phyloP scores from a whole-genome alignment of 208 protist species.

The Leishmania braziliensis region DNA sequence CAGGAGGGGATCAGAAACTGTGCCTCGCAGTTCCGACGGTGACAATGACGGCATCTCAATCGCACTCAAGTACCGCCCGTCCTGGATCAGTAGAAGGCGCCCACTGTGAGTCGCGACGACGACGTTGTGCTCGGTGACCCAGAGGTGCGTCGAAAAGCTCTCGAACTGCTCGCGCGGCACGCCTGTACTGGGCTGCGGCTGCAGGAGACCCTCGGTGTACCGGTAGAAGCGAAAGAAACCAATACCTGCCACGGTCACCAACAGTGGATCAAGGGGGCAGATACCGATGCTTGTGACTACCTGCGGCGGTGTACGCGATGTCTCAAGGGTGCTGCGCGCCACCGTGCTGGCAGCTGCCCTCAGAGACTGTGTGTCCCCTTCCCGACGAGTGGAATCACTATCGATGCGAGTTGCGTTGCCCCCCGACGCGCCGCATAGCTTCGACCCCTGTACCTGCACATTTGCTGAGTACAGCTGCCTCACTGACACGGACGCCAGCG shows the following conservation, averaged over 20 bases:
- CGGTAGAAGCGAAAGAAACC: slow-evolving; percentile 93
- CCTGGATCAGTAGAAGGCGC: slow-evolving; percentile 85
- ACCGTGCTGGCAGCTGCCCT: not conserved
- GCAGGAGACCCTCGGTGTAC: slow-evolving; percentile 88
- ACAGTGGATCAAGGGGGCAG: slow-evolving; percentile 86
- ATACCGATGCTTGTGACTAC: slow-evolving; percentile 77
- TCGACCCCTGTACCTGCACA: slow-evolving; percentile 7
- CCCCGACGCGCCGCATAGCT: not conserved
- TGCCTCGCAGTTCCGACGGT: not conserved
- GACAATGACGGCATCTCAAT: slow-evolving; percentile 34
- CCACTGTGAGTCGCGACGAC: slow-evolving; percentile 86
- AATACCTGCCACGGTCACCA: slow-evolving; percentile 90
- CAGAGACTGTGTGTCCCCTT: not conserved
- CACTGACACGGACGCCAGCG: slow-evolving; percentile 67
- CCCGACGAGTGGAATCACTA: not conserved
- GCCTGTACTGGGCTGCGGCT: slow-evolving; percentile 56
- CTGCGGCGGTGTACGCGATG: slow-evolving; percentile 7
- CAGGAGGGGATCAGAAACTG: not conserved
- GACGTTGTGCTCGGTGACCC: slow-evolving; percentile 84
- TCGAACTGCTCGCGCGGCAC: slow-evolving; percentile 64
- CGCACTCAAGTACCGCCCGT: slow-evolving; percentile 53
- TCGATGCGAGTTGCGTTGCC: not conserved
- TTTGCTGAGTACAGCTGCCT: slow-evolving; percentile 14
- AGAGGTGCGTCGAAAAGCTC: slow-evolving; percentile 91
- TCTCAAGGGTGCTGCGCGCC: not conserved